Evolutionary conservation across 1,139 yeast species (phyloP).

Genomic region (Candida smagusa): DNA sequence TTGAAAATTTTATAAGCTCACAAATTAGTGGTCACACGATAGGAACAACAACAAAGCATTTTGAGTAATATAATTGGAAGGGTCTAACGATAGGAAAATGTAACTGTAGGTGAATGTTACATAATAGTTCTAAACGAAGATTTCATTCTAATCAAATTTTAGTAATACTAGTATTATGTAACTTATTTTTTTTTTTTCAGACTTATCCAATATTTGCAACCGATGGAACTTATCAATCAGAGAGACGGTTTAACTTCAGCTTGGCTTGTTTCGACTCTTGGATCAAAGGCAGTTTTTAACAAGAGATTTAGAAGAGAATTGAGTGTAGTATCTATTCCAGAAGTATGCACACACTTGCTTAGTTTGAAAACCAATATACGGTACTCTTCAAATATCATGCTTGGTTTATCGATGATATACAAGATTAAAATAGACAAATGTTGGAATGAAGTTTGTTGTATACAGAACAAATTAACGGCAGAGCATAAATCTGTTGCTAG

Average conservation of each 20-base stretch:
- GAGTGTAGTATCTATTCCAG: slow-evolving; percentile 44
- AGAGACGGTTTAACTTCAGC: slow-evolving; percentile 11
- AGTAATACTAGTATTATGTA: not conserved
- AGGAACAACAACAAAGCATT: not conserved
- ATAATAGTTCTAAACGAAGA: not conserved
- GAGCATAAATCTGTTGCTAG: slow-evolving; percentile 14
- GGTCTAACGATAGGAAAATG: not conserved
- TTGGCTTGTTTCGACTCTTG: slow-evolving; percentile 39
- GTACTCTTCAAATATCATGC: slow-evolving; percentile 47
- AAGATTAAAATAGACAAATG: slow-evolving; percentile 49
- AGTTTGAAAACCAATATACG: slow-evolving; percentile 36
- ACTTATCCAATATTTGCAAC: not conserved
- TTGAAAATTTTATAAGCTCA: too few species aligned
- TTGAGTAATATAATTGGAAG: not conserved
- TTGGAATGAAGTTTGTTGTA: slow-evolving; percentile 26
- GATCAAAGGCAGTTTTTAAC: slow-evolving; percentile 27
- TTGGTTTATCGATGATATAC: slow-evolving; percentile 57
- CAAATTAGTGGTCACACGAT: too few species aligned
- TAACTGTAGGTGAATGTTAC: not conserved
- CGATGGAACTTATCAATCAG: not conserved
- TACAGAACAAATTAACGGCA: slow-evolving; percentile 23
- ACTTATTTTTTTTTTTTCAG: not conserved
- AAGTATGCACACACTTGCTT: slow-evolving; percentile 36
- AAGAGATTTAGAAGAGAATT: slow-evolving; percentile 35
- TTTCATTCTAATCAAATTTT: not conserved